phyloP scores from a whole-genome alignment of 2,329 filamentous ascomycete species.

The Scytalidium lignicola region DNA sequence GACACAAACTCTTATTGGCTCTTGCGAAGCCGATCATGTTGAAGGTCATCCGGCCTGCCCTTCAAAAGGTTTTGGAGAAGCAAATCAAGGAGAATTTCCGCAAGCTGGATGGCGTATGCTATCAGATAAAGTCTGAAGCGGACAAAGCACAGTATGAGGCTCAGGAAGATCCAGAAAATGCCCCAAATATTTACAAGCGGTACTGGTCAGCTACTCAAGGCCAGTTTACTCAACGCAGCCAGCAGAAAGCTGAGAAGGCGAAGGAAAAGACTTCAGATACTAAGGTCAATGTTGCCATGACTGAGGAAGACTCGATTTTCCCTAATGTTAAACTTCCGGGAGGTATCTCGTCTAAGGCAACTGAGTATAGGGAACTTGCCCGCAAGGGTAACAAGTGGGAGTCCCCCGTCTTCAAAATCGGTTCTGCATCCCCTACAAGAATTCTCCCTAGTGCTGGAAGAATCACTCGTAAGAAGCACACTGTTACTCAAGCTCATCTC shows the following conservation, averaged over 20 bases:
- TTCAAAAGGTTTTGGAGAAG: constrained; percentile 86
- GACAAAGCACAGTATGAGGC: constrained; percentile 64
- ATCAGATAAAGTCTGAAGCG: constrained; percentile 76
- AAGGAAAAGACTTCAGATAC: constrained; percentile 62
- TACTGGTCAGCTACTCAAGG: constrained; percentile 74
- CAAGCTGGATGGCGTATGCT: constrained; percentile 68
- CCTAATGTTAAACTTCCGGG: constrained; percentile 79
- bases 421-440: constrained; percentile 65
- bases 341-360: constrained; percentile 88
- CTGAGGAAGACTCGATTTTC: constrained; percentile 89
- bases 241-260: constrained; percentile 51
- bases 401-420: constrained; percentile 87
- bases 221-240: constrained; percentile 67
- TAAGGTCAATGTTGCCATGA: constrained; percentile 78
- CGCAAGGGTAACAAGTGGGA: constrained; percentile 90
- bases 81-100: constrained; percentile 79
- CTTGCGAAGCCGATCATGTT: constrained; percentile 84
- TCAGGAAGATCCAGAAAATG: constrained; percentile 64
- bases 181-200: constrained; percentile 79
- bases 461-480: constrained; percentile 49
- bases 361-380: constrained; percentile 85
- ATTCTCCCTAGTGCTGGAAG: constrained; percentile 57
- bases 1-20: constrained; percentile 84
- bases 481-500: constrained; percentile 19
- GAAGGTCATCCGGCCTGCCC: constrained; percentile 73